phyloP scores from a whole-genome alignment of 208 protist genomes.

The Phytomonas francai region DNA sequence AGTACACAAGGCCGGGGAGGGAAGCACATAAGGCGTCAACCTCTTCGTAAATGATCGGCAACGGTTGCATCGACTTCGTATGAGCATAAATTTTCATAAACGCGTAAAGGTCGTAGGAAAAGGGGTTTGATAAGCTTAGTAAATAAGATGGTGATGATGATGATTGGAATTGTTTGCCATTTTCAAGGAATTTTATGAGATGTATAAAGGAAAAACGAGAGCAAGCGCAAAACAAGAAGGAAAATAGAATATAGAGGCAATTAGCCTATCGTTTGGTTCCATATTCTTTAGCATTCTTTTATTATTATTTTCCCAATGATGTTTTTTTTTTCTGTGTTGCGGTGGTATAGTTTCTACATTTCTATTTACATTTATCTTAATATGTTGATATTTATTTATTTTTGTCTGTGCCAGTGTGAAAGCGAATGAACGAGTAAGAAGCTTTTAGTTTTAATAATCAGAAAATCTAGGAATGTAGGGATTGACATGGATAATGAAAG shows the following conservation, averaged over 20 bases:
- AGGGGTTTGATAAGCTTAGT: too few relatives aligned
- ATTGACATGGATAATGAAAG: too few relatives aligned
- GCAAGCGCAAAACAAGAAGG: neutral
- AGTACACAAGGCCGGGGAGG: too few relatives aligned
- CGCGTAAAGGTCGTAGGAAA: too few relatives aligned
- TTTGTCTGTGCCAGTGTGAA: neutral
- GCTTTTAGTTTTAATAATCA: too few relatives aligned
- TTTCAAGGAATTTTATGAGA: neutral
- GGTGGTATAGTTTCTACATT: slow-evolving; percentile 11
- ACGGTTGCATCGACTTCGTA: too few relatives aligned
- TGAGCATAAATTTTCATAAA: too few relatives aligned
- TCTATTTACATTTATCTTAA: slow-evolving; percentile 19
- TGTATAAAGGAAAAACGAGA: neutral
- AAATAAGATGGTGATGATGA: too few relatives aligned
- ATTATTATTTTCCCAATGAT: slow-evolving; percentile 5
- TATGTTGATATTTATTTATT: slow-evolving; percentile 8
- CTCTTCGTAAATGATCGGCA: too few relatives aligned
- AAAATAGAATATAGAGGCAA: neutral
- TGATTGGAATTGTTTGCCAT: too few relatives aligned
- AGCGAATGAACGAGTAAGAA: neutral
- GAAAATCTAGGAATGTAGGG: too few relatives aligned
- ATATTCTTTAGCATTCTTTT: neutral
- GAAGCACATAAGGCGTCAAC: too few relatives aligned
- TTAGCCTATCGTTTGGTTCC: neutral
- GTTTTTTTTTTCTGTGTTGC: slow-evolving; percentile 1